Conservation (phyloP, 805 yeast genomes). For the Candida ascalaphidarum region DNA sequence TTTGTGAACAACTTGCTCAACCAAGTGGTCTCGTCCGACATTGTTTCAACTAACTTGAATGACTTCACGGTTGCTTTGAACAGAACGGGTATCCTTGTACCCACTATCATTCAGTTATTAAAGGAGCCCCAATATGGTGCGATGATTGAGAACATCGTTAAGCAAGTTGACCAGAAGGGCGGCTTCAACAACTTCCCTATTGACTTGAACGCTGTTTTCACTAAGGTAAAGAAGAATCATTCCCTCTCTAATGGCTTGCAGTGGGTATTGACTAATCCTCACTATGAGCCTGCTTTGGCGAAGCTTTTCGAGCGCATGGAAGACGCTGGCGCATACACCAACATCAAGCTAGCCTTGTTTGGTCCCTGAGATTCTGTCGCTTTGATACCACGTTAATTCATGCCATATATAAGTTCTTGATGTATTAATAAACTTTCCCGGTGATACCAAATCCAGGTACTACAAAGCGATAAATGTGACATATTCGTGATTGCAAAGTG, state of each 20-base stretch:
- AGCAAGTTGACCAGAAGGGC: slow-evolving; percentile 23
- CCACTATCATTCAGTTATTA: slow-evolving; percentile 16
- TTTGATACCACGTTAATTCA: too few species aligned
- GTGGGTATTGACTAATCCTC: slow-evolving; percentile 16
- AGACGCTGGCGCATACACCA: slow-evolving; percentile 18
- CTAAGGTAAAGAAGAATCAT: slow-evolving; percentile 13
- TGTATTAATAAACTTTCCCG: too few species aligned
- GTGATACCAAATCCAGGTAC: too few species aligned
- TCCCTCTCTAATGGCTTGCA: slow-evolving; percentile 15
- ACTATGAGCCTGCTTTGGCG: slow-evolving; percentile 23
- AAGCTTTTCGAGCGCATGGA: slow-evolving; percentile 21
- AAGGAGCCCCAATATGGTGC: slow-evolving; percentile 10
- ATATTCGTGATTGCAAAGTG: too few species aligned
- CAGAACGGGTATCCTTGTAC: slow-evolving; percentile 19
- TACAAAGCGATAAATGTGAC: too few species aligned
- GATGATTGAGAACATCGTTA: slow-evolving; percentile 13
- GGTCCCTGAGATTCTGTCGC: too few species aligned
- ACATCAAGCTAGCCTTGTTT: too few species aligned
- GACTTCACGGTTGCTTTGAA: slow-evolving; percentile 21
- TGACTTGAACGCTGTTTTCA: slow-evolving; percentile 15
- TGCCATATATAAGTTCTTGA: too few species aligned
- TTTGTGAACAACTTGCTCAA: slow-evolving; percentile 23
- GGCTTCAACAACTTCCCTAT: slow-evolving; percentile 16
- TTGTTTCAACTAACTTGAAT: slow-evolving; percentile 11
- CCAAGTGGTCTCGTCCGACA: slow-evolving; percentile 12